These are phyloP conservation scores for Echites panduratus DNA, from an alignment of 257 asterid species.

Conservation along the genomic window DNA sequence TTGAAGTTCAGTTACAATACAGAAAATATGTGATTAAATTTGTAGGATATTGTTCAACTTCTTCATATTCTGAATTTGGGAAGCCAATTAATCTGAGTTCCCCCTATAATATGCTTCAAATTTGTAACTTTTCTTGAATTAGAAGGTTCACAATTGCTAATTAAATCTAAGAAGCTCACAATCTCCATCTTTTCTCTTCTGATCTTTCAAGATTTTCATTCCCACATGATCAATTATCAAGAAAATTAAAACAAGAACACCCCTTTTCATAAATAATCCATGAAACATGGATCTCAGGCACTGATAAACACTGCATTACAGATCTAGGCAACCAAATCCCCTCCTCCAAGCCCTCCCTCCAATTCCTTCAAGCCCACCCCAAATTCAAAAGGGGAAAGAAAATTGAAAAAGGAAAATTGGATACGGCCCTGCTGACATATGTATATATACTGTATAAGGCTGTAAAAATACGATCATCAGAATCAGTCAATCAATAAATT, in stretches of 20 bases:
- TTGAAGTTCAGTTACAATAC: too few relatives aligned
- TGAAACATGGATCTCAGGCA: background rate
- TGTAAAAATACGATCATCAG: background rate
- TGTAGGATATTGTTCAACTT: background rate
- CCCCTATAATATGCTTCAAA: too few relatives aligned
- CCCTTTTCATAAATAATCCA: background rate
- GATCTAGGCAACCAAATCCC: background rate
- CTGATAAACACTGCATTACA: background rate
- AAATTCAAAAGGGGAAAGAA: background rate
- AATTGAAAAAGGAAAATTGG: background rate
- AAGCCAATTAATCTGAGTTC: background rate
- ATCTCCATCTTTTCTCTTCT: background rate
- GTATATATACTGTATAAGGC: background rate
- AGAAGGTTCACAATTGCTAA: background rate
- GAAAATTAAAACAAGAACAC: background rate
- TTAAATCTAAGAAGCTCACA: background rate
- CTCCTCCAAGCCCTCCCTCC: background rate
- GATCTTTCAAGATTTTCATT: background rate
- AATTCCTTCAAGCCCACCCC: background rate
- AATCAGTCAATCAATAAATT: conserved; percentile 3
- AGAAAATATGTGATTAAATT: too few relatives aligned
- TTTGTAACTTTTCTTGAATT: background rate
- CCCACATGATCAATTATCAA: background rate
- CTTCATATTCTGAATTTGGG: background rate
- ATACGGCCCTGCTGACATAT: too few relatives aligned